phyloP scores from a whole-genome alignment of 352 stramenopile genomes.

The Pythium myriotylum region DNA sequence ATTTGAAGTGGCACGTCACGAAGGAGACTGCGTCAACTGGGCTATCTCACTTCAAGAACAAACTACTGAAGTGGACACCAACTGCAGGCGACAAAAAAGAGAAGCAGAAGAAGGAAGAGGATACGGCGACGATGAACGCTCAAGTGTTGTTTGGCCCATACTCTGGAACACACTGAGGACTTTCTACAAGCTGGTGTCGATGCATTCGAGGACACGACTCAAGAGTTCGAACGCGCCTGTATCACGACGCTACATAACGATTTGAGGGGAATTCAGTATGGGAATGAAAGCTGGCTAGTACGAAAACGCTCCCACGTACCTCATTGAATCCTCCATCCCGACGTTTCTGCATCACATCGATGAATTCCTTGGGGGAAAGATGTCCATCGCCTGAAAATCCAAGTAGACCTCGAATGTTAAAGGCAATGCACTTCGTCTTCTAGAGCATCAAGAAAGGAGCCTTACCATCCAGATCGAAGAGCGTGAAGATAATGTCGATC shows the following conservation, averaged over 20 bases:
- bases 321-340: conserved; percentile 83
- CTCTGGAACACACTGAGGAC: conserved; percentile 32
- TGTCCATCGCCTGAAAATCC: conserved; percentile 60
- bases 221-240: conserved; percentile 76
- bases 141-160: conserved; percentile 83
- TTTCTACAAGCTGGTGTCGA: conserved; percentile 47
- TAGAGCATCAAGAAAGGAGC: neutral
- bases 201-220: conserved; percentile 63
- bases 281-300: no score
- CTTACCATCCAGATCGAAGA: conserved; percentile 80
- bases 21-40: conserved; percentile 82
- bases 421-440: neutral
- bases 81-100: conserved; percentile 60
- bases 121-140: conserved; percentile 55
- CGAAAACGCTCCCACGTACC: no score
- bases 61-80: conserved; percentile 79
- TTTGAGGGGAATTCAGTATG: neutral
- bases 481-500: conserved; percentile 84
- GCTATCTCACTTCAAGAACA: conserved; percentile 88
- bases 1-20: conserved; percentile 82
- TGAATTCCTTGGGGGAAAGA: conserved; percentile 81
- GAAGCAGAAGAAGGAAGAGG: conserved; percentile 67
- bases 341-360: conserved; percentile 87
- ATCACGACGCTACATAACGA: conserved; percentile 56
- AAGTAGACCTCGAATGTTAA: no score